Evolutionary conservation across 2,329 filamentous ascomycete genomes (phyloP), one percentile per base, ranked within the genome.

Genomic region (Aspergillus ustus): DNA sequence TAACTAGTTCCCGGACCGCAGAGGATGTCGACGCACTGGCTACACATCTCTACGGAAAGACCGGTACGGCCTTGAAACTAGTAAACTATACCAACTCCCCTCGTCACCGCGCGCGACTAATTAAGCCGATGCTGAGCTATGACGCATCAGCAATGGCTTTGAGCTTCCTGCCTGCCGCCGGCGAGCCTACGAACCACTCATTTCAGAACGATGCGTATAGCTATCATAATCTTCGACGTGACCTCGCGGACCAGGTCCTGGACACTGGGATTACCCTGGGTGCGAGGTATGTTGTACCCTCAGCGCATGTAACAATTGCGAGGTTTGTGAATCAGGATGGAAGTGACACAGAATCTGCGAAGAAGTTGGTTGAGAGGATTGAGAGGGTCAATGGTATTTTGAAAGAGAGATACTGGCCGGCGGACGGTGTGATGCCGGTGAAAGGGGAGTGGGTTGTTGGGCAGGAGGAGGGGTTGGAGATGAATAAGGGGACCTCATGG

Each of bases 201-300:
- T 17, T 7, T 48, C 70, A 83, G 44, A 83, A 86, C 19, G 90
- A 95, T 67, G 71, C 68, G 1, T 97, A 92, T 77, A 93, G 91
- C 0, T 97, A 97, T 75, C 94, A 97, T 73, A 94, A 98, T 75
- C 85, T 98, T 8, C 88, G 94, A 2, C 85, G 89, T 4, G 92
- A 97, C 72, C 74, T 96, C 13, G 95, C 89, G 73, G 81, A 84
- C 52, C 79, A 87, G 28, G 85, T 87, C 3, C 80, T 82, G 50
- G 80, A 79, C 3, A 83, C 87, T 0, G 91, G 91, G 1, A 81
- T 94, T n/a, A 78, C 84, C 17, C 84, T 97, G 37, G 89, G 84
- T 22, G 91, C 91, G 56, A 84, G 94, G 60, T 98, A 97, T 74
- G 88, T 93, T 25, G 92, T 96, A 2, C 93, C 93, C 1, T 94